Conservation (phyloP, 768 basidiomycete genomes). For the Xanthoconium stramineum region DNA sequence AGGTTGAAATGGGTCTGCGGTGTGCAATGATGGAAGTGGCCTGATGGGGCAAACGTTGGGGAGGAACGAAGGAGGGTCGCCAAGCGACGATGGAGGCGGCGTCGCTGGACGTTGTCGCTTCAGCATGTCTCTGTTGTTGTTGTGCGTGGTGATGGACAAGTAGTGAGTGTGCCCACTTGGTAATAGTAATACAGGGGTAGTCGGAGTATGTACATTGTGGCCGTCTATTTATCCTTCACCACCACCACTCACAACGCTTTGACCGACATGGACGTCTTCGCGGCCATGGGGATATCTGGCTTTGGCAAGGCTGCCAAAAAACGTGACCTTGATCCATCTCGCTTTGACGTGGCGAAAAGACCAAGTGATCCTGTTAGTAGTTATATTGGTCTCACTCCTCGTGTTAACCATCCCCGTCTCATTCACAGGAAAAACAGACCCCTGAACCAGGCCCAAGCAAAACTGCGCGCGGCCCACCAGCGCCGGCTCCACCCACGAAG, state of each 20-base stretch:
- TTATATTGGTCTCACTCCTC: slow-evolving; percentile 12
- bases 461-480: slow-evolving; percentile 8
- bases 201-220: slow-evolving; percentile 18
- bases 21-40: slow-evolving; percentile 10
- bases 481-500: not conserved
- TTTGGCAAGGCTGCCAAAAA: slow-evolving; percentile 76
- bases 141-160: slow-evolving; percentile 1
- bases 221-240: slow-evolving; percentile 12
- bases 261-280: slow-evolving; percentile 67
- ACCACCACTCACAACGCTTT: slow-evolving; percentile 28
- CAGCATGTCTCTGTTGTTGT: slow-evolving; percentile 38
- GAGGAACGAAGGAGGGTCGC: slow-evolving; percentile 22
- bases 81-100: slow-evolving; percentile 37
- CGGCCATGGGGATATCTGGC: slow-evolving; percentile 79
- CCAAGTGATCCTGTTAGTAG: slow-evolving; percentile 35
- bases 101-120: slow-evolving; percentile 51
- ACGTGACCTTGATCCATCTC: slow-evolving; percentile 65
- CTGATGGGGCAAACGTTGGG: slow-evolving; percentile 7
- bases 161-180: not conserved
- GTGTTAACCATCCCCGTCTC: slow-evolving; percentile 16
- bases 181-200: slow-evolving; percentile 15
- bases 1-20: slow-evolving; percentile 20
- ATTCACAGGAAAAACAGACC: slow-evolving; percentile 13
- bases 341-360: slow-evolving; percentile 76
- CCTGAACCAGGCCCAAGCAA: slow-evolving; percentile 18